These are phyloP conservation scores for Serpula lacrymans DNA, from an alignment of 768 basidiomycete genomes.

Conservation along the genomic window DNA sequence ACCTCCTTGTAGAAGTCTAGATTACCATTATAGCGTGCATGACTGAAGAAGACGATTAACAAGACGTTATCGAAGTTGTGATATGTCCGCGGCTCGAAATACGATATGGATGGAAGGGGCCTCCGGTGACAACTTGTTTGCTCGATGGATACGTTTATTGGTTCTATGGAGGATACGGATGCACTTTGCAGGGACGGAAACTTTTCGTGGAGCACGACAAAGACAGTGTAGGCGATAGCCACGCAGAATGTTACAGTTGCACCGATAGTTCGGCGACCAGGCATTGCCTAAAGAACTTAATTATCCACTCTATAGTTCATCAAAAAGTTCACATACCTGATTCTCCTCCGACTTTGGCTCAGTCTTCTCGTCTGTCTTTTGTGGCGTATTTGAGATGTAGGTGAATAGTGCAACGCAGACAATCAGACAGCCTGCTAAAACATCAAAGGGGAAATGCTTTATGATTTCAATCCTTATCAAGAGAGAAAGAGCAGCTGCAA, in stretches of 20 bases:
- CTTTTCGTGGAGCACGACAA: neutral
- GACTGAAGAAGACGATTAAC: constrained; percentile 49
- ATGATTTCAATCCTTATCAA: constrained; percentile 11
- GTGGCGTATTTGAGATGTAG: constrained; percentile 3
- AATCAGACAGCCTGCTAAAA: constrained; percentile 19
- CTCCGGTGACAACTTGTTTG: constrained; percentile 17
- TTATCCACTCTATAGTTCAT: too few species aligned
- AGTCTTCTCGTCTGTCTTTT: constrained; percentile 1
- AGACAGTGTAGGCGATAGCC: neutral
- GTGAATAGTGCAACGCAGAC: constrained; percentile 14
- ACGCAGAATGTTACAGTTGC: constrained; percentile 2
- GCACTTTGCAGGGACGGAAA: neutral
- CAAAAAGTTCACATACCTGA: constrained; percentile 14
- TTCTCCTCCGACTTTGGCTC: constrained; percentile 10
- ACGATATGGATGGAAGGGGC: constrained; percentile 14
- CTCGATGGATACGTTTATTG: too few species aligned
- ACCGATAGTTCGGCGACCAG: neutral
- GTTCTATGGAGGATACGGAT: neutral
- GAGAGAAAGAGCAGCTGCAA: constrained; percentile 18
- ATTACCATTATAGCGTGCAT: constrained; percentile 43
- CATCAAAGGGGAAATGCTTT: constrained; percentile 5
- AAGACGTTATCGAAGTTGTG: constrained; percentile 40
- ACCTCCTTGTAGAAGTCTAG: constrained; percentile 44
- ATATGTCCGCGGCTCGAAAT: constrained; percentile 20
- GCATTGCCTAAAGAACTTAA: too few species aligned